Evolutionary conservation across 73 alveolate species (phyloP), one percentile per base, ranked within the genome.

Genomic region (Blepharisma japonicum): DNA sequence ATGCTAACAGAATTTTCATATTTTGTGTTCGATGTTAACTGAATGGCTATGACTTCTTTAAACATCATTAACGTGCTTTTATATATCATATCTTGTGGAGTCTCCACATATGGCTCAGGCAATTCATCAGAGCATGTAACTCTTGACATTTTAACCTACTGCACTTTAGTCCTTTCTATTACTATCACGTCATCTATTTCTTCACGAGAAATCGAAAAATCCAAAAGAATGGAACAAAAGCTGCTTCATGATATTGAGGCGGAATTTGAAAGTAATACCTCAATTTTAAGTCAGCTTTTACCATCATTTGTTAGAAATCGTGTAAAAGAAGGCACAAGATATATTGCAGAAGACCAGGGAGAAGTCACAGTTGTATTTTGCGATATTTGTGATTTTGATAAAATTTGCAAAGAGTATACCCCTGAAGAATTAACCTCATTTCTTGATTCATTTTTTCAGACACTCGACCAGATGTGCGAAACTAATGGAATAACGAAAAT

Each of bases 361-460:
- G 85, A 78, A 25, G 98, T 90, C 32, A 70, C 96, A 9, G 80
- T 92, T 27, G 48, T 90, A 0, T 92, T 92, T 68, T 87, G 94
- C 71, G 98, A 92, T 68, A 90, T 92, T 45, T 68, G 50, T 8
- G 89, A 92, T 49, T 92, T 92, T 70, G 98, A 92, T 71, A 74
- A 87, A n/a, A 85, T 92, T 0, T 87, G 92, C 14, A 68, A 81
- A 46, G 76, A 70, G 74, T 81, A 87, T 54, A 20, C 82, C 4
- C 90, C 90, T 49, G 82, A 55, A 18, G 92, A 85, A 50, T 81
- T 88, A 7, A 76, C 78, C 11, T 89, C 56, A 39, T 47, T 85
- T 51, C 74, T 93, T 4, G 95, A 93, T 82, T 77, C 81, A 38
- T 38, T 93, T 18, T 90, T 78, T 68, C 87, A 83, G 54, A 83